phyloP scores from a whole-genome alignment of 2,329 filamentous ascomycete genomes.

The Cercospora citrullina region DNA sequence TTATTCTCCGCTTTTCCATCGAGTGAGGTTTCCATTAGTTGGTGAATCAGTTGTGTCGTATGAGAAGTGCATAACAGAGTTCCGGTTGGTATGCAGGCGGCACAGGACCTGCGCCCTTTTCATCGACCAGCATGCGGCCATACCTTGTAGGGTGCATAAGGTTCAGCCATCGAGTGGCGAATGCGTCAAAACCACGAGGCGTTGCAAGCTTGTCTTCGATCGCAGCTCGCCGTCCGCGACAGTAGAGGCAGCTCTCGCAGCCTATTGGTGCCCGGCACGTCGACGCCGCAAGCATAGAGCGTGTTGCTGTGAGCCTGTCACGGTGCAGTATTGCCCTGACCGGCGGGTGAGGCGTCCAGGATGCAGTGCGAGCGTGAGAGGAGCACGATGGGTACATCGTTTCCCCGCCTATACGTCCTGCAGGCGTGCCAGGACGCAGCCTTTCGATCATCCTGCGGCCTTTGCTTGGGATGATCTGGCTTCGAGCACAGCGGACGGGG shows the following conservation, averaged over 20 bases:
- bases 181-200: slow-evolving; percentile 20
- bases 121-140: slow-evolving; percentile 1
- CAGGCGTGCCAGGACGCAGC: background rate
- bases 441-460: background rate
- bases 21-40: background rate
- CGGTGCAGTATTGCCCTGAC: background rate
- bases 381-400: slow-evolving; percentile 1
- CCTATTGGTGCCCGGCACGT: background rate
- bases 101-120: slow-evolving; percentile 9
- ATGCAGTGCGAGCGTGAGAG: background rate
- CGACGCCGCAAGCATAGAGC: slow-evolving; percentile 4
- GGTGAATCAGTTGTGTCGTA: background rate
- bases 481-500: background rate
- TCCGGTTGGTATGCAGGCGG: slow-evolving; percentile 1
- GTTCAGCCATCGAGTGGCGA: slow-evolving; percentile 12
- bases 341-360: slow-evolving; percentile 12
- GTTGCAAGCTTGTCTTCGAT: slow-evolving; percentile 8
- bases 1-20: background rate
- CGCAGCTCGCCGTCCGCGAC: slow-evolving; percentile 12
- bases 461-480: background rate
- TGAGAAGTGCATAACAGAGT: background rate
- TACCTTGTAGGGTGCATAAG: background rate
- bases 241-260: slow-evolving; percentile 10
- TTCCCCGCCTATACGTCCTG: background rate
- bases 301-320: slow-evolving; percentile 9